Base-by-base conservation (phyloP, 73 alveolate genomes). In the Tetrahymena malaccensis region DNA sequence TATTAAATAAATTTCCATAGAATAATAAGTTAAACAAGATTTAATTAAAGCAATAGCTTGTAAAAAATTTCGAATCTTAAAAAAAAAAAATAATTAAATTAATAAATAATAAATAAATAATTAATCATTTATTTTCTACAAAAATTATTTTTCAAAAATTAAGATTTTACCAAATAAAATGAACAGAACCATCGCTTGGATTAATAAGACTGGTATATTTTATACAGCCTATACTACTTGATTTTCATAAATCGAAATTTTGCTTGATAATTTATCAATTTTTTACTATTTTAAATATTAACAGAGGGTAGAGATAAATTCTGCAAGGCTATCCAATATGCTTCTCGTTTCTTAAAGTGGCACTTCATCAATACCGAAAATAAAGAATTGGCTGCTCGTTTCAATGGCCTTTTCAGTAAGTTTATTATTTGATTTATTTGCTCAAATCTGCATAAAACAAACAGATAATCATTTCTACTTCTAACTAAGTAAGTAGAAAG, bases 301-400 rank as follows among this genome's bases (percentile, higher is more conserved):
- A 43, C 57, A 96, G 99, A 97, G 98, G 99, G 98, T 9, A 98
- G 99, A 97, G 99, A 98, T 93, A 98, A 98, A 84, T 96, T 98
- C 95, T 97, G 98, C 97, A 98, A 98, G 85, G 99, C 97, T 15
- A 97, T 98, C 94, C 97, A 98, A 95, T 98, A 98, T 93, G 98
- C 97, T 6, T 94, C 97, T 25, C 94, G 99, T 89, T 58, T 97
- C 94, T 55, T 98, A 43, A 98, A 96, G 96, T 96, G 97, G 97
- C 94, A 96, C 55, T 94, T 94, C 10, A 93, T 93, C n/a, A 94
- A 94, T 44, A 89, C 40, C 19, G 96, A 93, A 22, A 93, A 96
- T 85, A 96, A 96, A 33, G 94, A 97, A 96, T 84, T 97, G 44
- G 97, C 98, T 31, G 96, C 96, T 93, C 85, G 96, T 89, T 97